phyloP scores from a whole-genome alignment of 495 filamentous ascomycete species.

The Glutinoglossum americanum region DNA sequence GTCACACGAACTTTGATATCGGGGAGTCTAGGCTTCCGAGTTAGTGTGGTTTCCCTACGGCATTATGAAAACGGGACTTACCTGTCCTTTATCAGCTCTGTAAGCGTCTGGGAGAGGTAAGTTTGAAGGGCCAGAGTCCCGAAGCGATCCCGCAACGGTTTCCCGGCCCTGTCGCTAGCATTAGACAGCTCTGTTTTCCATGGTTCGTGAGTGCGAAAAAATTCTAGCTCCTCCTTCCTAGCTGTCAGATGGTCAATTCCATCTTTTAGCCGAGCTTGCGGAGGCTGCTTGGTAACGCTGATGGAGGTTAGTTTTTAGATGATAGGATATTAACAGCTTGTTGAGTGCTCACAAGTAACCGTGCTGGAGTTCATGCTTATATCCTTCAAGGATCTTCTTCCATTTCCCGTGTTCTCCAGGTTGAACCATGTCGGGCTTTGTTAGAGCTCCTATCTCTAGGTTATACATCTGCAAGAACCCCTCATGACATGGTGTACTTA shows the following conservation, averaged over 20 bases:
- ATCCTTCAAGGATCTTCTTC: conserved; percentile 16
- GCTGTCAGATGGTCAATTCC: conserved; percentile 18
- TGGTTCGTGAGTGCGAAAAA: conserved; percentile 18
- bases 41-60: not conserved
- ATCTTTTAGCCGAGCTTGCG: conserved; percentile 17
- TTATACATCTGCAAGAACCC: not conserved
- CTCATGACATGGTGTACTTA: not conserved
- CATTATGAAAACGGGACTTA: not conserved
- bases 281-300: conserved; percentile 23
- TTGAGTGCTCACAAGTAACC: conserved; percentile 17
- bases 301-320: not conserved
- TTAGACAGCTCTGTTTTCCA: conserved; percentile 17
- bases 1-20: conserved; percentile 2
- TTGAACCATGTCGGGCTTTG: conserved; percentile 25
- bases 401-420: conserved; percentile 11
- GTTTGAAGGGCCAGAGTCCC: conserved; percentile 13
- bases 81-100: conserved; percentile 12
- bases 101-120: conserved; percentile 18
- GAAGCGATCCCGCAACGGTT: conserved; percentile 1
- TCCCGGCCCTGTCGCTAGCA: conserved; percentile 19
- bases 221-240: conserved; percentile 16
- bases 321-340: not conserved
- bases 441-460: conserved; percentile 19
- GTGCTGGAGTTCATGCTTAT: conserved; percentile 16
- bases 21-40: not conserved